Conservation (phyloP, 2,329 filamentous ascomycete genomes). For the Canariomyces notabilis region DNA sequence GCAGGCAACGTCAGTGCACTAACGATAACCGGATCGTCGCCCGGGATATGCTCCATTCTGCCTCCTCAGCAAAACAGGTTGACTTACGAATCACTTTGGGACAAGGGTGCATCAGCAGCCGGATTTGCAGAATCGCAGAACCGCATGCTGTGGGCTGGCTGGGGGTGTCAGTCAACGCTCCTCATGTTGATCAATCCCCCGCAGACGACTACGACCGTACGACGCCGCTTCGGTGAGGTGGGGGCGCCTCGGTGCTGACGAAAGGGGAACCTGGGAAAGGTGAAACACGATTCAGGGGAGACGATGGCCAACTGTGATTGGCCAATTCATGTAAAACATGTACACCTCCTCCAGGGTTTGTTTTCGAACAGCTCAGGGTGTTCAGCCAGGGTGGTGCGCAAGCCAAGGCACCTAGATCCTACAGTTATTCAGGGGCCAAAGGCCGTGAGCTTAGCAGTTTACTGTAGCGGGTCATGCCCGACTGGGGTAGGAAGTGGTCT, state of each 20-base stretch:
- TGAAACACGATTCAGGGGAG: conserved; percentile 9
- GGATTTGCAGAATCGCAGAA: background rate
- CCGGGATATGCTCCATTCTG: background rate
- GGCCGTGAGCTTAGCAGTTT: no score
- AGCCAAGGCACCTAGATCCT: no score
- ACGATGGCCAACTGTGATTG: conserved; percentile 1
- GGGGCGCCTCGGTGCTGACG: background rate
- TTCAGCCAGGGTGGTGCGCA: no score
- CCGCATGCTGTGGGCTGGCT: background rate
- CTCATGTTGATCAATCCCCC: background rate
- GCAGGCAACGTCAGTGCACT: background rate
- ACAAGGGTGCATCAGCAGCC: background rate
- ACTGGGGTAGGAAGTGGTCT: no score
- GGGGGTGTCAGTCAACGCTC: background rate
- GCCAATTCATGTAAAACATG: no score
- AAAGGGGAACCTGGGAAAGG: background rate
- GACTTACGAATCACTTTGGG: no score
- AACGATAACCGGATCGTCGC: no score
- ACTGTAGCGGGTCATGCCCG: no score
- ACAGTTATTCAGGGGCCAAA: no score
- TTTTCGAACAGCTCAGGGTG: no score
- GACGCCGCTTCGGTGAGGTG: background rate
- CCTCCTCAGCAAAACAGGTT: background rate
- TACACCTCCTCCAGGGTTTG: no score
- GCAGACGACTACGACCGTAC: no score